Evolutionary conservation across 768 basidiomycete species (phyloP), one percentile per base, ranked within the genome.

Genomic region (Pleurotus tuber-regium): DNA sequence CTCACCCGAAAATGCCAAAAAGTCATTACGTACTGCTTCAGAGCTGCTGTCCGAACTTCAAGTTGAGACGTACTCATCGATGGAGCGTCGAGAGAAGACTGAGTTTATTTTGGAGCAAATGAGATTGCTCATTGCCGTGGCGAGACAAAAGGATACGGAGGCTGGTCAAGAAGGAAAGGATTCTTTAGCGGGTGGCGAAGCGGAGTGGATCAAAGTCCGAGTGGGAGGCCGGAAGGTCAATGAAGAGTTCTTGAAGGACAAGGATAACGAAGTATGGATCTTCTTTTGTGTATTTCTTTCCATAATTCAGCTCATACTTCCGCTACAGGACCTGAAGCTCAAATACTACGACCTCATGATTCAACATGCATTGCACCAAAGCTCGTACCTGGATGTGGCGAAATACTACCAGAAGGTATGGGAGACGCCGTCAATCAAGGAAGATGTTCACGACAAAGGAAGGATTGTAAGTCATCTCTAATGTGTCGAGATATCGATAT

Each of bases 31-130:
- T 60, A 87, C 85, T 0, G 94, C 97, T 4, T 94, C 92, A 0
- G 97, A 98, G 57, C 73, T 98, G 24, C 77, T 98, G 54, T 87
- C 87, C 19, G 97, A 99, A 53, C 82, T 99, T 2, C 95, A 98
- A 72, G 95, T 99, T 31, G 97, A 99, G 70, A 98, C 97, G 1
- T 99, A 98, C 66, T 98, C 95, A 11, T 93, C 92, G 4, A 98
- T 99, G 97, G 92, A 98, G 57, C 85, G 94, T 54, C 74, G 89
- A 63, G 97, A 99, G 69, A 99, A 99, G 78, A 97, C 93, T 3
- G 93, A 98, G 66, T 98, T 99, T 62, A 90, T 99, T 58, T 72
- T 98, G 38, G 96, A 98, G 68, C 97, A 98, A 69, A 98, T 99
- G 93, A 79, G 97, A 52, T 67, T 98, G 44, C 74, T 95, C 61